Evolutionary conservation across 2,329 filamentous ascomycete genomes (phyloP), one percentile per base, ranked within the genome.

Genomic region (Cordyceps pruinosa): DNA sequence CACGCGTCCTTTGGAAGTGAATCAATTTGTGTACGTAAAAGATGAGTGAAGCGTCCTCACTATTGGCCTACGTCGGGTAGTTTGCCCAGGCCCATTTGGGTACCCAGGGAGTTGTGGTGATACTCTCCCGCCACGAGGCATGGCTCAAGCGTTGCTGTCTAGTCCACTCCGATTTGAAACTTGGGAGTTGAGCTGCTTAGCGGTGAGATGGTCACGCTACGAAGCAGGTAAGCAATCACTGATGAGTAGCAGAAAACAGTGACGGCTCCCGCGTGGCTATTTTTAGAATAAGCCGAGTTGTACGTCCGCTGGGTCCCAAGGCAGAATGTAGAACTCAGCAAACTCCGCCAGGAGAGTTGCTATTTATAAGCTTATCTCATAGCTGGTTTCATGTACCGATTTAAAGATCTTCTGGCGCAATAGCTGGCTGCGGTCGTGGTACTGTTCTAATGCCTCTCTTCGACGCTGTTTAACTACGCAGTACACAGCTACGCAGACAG

Each of bases 311-410:
- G 42, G 6, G 15, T 28, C 5, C 13, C 25, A 46, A 46, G 17
- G 25, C 25, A 28, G 15, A 30, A 10, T 23, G 19, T 15, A 15
- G 46, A 37, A 19, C 21, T 32, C 46, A n/a, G 19, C 4, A 49
- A 35, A 23, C 4, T 8, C 30, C n/a, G 19, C 7, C 19, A 32
- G 19, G n/a, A n/a, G n/a, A n/a, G 9, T n/a, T 37, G 23, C 32
- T 50, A 50, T 25, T 50, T 28, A 39, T 50, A 50, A 50, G 47
- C 32, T 50, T 50, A 50, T n/a, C 32, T 28, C 21, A 7, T n/a
- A 25, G 28, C 7, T 21, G n/a, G 25, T 19, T 39, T 26, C 21
- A 39, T 39, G 21, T 4, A 12, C 19, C 19, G 5, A 53, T 23
- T 44, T 12, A 42, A 5, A 41, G 35, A 41, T 39, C n/a, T 21